A percentile compares a stretch with the other conserved stretches of the same genome.
Evolutionary conservation across 352 stramenopile species (phyloP).

Genomic region (Thraustochytrium sp.): DNA sequence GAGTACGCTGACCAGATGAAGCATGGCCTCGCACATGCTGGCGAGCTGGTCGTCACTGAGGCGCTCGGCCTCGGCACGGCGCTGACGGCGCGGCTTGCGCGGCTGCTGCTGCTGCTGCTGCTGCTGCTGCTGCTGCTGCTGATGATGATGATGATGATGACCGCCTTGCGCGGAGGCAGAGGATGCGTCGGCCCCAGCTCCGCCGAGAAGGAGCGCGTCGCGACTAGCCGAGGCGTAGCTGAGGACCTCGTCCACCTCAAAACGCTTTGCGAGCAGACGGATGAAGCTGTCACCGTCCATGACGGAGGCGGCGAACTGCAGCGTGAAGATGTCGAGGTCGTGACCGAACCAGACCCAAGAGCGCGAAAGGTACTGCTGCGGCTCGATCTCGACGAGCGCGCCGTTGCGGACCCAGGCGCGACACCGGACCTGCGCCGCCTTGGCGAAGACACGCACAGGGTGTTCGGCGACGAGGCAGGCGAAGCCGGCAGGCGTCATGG

Average conservation of each 20-base stretch:
- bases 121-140: not conserved
- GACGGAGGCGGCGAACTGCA: constrained; percentile 9
- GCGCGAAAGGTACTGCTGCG: constrained; percentile 1
- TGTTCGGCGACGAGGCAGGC: constrained; percentile 1
- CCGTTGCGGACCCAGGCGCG: constrained; percentile 21
- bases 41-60: constrained; percentile 6
- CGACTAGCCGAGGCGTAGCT: constrained; percentile 7
- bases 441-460: constrained; percentile 9
- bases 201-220: not conserved
- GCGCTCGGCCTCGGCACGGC: not conserved
- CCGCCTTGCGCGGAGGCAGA: not conserved
- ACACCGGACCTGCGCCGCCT: not conserved
- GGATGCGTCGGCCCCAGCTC: not conserved
- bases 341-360: not conserved
- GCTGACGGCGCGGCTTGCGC: not conserved
- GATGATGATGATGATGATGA: not conserved
- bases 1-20: not conserved
- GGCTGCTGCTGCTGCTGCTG: not conserved
- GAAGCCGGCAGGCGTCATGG: not conserved
- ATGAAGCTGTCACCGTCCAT: constrained; percentile 18
- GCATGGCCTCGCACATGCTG: not conserved
- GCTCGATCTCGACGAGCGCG: not conserved
- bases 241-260: not conserved
- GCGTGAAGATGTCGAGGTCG: constrained; percentile 26
- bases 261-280: not conserved